Evolutionary conservation across 768 basidiomycete species (phyloP).

Genomic region (Filobasidium floriforme): DNA sequence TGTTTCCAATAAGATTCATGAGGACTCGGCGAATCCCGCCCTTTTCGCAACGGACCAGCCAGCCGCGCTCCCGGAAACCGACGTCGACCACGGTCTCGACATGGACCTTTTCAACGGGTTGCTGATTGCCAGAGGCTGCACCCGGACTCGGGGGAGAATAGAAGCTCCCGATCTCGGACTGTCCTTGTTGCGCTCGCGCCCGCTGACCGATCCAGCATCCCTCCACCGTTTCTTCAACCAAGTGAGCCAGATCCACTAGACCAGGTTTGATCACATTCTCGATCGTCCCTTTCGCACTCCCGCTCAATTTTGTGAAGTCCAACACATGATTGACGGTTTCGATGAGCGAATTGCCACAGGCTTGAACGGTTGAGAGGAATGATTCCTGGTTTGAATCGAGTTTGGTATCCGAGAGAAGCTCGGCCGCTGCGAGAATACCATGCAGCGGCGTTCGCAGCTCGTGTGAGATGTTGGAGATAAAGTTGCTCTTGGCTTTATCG

Average conservation of each 20-base stretch:
- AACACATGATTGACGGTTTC: constrained; percentile 96
- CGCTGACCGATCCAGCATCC: constrained; percentile 90
- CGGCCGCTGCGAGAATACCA: constrained; percentile 85
- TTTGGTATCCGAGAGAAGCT: constrained; percentile 76
- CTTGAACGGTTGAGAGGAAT: constrained; percentile 86
- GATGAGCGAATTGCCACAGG: constrained; percentile 87
- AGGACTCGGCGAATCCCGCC: constrained; percentile 83
- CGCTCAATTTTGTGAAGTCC: constrained; percentile 90
- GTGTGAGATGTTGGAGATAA: constrained; percentile 90
- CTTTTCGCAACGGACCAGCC: constrained; percentile 79
- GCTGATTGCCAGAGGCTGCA: background rate
- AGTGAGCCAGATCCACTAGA: constrained; percentile 39
- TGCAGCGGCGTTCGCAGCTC: constrained; percentile 86
- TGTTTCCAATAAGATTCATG: constrained; percentile 93
- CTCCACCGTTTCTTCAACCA: constrained; percentile 54
- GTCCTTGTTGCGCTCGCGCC: constrained; percentile 62
- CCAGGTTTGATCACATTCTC: constrained; percentile 60
- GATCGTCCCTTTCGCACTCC: constrained; percentile 67
- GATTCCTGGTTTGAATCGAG: constrained; percentile 73
- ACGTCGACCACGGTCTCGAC: constrained; percentile 88
- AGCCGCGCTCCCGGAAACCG: constrained; percentile 68
- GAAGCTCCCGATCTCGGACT: constrained; percentile 81
- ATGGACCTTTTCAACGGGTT: constrained; percentile 34
- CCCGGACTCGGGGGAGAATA: constrained; percentile 69
- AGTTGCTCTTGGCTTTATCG: constrained; percentile 85